Evolutionary conservation across 768 basidiomycete genomes (phyloP), one percentile per base, ranked within the genome.

Genomic region (Leccinellum luteum): DNA sequence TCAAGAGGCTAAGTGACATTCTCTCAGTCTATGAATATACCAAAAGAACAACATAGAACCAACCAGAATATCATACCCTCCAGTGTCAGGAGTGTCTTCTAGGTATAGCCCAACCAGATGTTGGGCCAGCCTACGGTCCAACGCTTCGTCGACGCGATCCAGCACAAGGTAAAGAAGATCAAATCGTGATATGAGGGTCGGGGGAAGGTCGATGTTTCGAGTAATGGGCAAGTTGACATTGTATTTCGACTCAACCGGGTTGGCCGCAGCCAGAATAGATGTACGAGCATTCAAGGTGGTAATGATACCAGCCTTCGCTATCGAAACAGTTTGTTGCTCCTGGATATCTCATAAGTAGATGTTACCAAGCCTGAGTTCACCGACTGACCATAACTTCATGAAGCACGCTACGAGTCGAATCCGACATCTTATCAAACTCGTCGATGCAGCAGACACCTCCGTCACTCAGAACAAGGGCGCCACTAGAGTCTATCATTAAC

Each of bases 301-400:
- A 68, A 98, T 98, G 63, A 99, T 99, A 10, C 97, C 97, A 0
- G 97, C 97, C 75, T 98, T 99, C 6, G 97, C 97, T 60, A 98
- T 96, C 4, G 95, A 98, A 19, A 98, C 96, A 1, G 96, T 98
- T 86, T 98, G 95, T 86, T 98, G 95, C 83, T 98, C 95, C 95
- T 97, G n/a, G 17, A 27, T 60, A 17, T 58, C 28, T 19, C 25
- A 43, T 43, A 30, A 55, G 55, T 57, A 21, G 59, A 44, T 15
- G 10, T 31, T 17, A 30, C 44, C 27, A 19, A 45, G 10, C 10
- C 19, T 6, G 6, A 31, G 48, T 44, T 48, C 45, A 21, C 23
- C 59, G 52, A 63, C 80, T 53, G 62, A 92, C 92, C 96, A 98
- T 98, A 15, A 97, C 95, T 85, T 98, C 96, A 74, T 99, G 97